These are phyloP conservation scores for Pseudocercospora pini-densiflorae DNA, from an alignment of 2,329 filamentous ascomycete genomes.

Conservation along the genomic window DNA sequence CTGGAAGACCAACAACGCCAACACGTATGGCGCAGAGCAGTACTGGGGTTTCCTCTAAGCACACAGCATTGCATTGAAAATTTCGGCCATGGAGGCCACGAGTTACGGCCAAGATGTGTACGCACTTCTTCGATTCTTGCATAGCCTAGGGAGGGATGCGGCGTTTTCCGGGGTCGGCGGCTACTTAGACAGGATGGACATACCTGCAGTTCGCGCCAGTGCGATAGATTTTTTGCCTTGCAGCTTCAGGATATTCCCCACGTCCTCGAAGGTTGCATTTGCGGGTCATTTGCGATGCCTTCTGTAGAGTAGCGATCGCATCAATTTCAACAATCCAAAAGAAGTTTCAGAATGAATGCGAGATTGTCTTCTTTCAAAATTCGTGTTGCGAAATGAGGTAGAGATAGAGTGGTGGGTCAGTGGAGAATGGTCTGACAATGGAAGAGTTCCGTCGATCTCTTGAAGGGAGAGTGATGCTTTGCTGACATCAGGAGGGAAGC, in stretches of 20 bases:
- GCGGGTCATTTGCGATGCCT: slow-evolving; percentile 16
- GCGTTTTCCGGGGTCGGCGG: background rate
- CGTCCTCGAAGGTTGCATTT: slow-evolving; percentile 7
- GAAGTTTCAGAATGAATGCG: background rate
- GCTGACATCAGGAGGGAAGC: background rate
- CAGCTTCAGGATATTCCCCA: slow-evolving; percentile 1
- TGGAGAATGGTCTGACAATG: background rate
- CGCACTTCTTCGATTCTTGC: slow-evolving; percentile 7
- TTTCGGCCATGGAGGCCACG: slow-evolving; percentile 8
- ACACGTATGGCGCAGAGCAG: slow-evolving; percentile 72
- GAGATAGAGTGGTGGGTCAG: slow-evolving; percentile 9
- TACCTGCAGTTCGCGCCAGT: background rate
- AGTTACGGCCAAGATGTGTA: slow-evolving; percentile 5
- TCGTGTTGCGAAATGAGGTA: slow-evolving; percentile 7
- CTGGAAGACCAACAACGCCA: slow-evolving; percentile 72
- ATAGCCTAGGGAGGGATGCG: slow-evolving; percentile 3
- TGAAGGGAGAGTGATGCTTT: background rate
- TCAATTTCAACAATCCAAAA: background rate
- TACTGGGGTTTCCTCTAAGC: slow-evolving; percentile 63
- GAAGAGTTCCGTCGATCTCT: background rate
- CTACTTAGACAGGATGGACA: background rate
- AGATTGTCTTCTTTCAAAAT: background rate
- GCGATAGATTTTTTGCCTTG: background rate
- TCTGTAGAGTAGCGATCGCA: slow-evolving; percentile 13
- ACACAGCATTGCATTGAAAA: slow-evolving; percentile 7